These are phyloP conservation scores for Kodamaea suecica DNA, from an alignment of 1,139 yeast species.

Conservation along the genomic window DNA sequence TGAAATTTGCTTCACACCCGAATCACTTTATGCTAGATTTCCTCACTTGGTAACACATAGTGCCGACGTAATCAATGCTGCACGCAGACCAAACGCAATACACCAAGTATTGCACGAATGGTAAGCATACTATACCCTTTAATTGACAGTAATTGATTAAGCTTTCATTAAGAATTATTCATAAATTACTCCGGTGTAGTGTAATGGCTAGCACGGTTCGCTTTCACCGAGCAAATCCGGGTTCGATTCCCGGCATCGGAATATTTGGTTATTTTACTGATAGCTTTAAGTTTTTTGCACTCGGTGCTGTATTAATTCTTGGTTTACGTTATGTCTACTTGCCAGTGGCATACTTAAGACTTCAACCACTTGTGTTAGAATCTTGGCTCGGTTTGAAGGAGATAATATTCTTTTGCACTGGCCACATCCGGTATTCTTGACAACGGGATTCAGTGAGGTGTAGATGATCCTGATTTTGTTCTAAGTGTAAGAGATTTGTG, in stretches of 20 bases:
- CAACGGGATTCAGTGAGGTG: no score
- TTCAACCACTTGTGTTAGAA: no score
- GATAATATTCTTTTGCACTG: no score
- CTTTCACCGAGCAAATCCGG: slow-evolving; percentile 82
- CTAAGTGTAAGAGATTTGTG: no score
- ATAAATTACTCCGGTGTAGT: slow-evolving; percentile 55
- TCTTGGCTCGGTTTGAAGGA: no score
- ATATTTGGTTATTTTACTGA: slow-evolving; percentile 2
- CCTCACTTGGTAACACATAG: neutral
- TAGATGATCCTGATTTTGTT: no score
- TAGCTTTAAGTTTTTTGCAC: neutral
- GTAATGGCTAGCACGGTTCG: slow-evolving; percentile 84
- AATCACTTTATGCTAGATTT: neutral
- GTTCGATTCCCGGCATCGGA: slow-evolving; percentile 84
- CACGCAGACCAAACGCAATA: neutral
- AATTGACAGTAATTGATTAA: no score
- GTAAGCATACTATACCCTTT: no score
- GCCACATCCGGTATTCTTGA: no score
- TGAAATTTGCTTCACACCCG: neutral
- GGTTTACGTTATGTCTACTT: neutral
- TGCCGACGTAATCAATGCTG: neutral
- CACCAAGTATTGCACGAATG: neutral
- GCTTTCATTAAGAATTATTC: no score
- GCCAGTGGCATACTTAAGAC: no score
- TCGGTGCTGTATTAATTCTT: neutral